A percentile compares a stretch with the other conserved stretches of the same genome.
Evolutionary conservation across 1,284 basidiomycete genomes (phyloP).

Genomic region (Malassezia yamatoensis): DNA sequence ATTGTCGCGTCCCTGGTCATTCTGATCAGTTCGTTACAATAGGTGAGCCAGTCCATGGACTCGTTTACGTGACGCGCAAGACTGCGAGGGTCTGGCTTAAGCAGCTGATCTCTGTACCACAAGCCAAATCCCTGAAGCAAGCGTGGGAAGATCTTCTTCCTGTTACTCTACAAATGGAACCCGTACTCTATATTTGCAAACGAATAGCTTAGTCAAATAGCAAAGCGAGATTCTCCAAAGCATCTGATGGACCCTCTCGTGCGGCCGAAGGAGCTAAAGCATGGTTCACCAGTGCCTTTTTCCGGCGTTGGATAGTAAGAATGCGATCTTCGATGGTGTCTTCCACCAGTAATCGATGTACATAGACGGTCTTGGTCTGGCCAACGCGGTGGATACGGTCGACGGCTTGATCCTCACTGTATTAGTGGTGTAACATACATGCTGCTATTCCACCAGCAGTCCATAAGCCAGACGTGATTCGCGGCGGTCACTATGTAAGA

Average conservation of each 20-base stretch:
- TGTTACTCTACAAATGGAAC: neutral
- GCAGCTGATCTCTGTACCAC: neutral
- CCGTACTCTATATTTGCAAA: slow-evolving; percentile 12
- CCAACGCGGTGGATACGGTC: slow-evolving; percentile 64
- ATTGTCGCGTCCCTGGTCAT: slow-evolving; percentile 13
- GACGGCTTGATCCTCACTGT: slow-evolving; percentile 62
- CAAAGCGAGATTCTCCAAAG: slow-evolving; percentile 35
- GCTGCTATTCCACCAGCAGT: slow-evolving; percentile 45
- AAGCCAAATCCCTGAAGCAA: neutral
- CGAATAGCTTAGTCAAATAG: slow-evolving; percentile 24
- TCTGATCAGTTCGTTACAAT: neutral
- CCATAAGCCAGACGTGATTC: slow-evolving; percentile 41
- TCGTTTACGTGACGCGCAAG: neutral
- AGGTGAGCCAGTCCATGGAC: neutral
- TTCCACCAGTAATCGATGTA: slow-evolving; percentile 84
- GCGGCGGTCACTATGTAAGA: slow-evolving; percentile 27
- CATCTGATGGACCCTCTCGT: slow-evolving; percentile 19
- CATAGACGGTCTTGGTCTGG: slow-evolving; percentile 77
- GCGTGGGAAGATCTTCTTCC: slow-evolving; percentile 4
- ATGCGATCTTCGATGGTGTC: slow-evolving; percentile 69
- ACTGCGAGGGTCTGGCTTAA: neutral
- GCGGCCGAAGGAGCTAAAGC: slow-evolving; percentile 21
- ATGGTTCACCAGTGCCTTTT: slow-evolving; percentile 70
- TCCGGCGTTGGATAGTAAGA: slow-evolving; percentile 74
- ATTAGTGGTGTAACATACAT: slow-evolving; percentile 8